Evolutionary conservation across 2,329 filamentous ascomycete species (phyloP).

Genomic region (Claviceps capensis): DNA sequence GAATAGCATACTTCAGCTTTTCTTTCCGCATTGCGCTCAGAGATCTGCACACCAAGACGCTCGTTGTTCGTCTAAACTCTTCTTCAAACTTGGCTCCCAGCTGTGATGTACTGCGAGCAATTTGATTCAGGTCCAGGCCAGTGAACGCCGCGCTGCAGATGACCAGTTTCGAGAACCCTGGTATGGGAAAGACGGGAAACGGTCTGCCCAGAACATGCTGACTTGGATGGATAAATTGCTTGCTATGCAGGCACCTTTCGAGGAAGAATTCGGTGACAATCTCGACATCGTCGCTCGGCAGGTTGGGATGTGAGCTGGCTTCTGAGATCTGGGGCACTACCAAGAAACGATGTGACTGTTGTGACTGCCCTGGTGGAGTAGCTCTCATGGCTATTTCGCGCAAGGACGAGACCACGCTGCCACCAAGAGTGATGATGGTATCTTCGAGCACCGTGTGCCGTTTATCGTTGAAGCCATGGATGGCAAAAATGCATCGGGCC

Average conservation of each 20-base stretch:
- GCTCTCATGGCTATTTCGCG: conserved; percentile 23
- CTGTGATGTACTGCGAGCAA: conserved; percentile 61
- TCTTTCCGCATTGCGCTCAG: conserved; percentile 46
- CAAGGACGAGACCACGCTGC: conserved; percentile 28
- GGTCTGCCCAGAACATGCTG: conserved; percentile 64
- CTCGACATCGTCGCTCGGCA: conserved; percentile 25
- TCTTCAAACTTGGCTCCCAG: conserved; percentile 75
- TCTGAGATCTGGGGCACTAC: conserved; percentile 40
- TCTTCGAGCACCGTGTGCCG: conserved; percentile 35
- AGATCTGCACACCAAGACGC: conserved; percentile 61
- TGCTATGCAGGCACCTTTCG: conserved; percentile 73
- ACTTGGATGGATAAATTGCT: conserved; percentile 53
- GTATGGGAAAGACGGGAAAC: conserved; percentile 55
- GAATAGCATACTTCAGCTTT: conserved; percentile 64
- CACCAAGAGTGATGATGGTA: conserved; percentile 34
- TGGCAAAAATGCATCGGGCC: conserved; percentile 41
- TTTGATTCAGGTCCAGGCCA: conserved; percentile 73
- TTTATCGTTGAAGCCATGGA: conserved; percentile 43
- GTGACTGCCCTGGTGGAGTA: conserved; percentile 9
- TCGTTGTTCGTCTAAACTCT: conserved; percentile 55
- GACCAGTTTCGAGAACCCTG: conserved; percentile 53
- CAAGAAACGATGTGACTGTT: conserved; percentile 30
- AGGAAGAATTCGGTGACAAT: conserved; percentile 85
- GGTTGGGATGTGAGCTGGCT: conserved; percentile 28
- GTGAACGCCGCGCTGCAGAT: conserved; percentile 74